Percentiles rank a stretch among this genome's conserved stretches.
phyloP scores from a whole-genome alignment of 345 rosid genomes.

The Syzygium grande region DNA sequence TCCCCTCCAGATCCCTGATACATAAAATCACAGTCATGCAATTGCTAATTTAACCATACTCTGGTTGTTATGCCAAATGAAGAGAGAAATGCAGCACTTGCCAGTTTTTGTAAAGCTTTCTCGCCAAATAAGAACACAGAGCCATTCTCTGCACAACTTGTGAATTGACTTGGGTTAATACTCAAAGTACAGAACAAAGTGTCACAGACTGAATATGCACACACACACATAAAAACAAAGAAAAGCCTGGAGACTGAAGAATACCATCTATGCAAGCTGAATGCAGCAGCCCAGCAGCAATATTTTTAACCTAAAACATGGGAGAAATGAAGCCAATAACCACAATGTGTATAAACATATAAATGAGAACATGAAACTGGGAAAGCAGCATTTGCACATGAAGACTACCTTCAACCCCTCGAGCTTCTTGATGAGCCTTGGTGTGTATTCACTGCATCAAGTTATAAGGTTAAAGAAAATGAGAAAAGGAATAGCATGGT shows the following conservation, averaged over 20 bases:
- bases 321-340: conserved; percentile 10
- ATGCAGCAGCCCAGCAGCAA: conserved; percentile 89
- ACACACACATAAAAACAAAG: not conserved
- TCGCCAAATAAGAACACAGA: conserved; percentile 79
- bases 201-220: not conserved
- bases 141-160: conserved; percentile 60
- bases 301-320: conserved; percentile 48
- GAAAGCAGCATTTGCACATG: not conserved
- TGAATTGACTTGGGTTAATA: conserved; percentile 3
- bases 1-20: conserved; percentile 46
- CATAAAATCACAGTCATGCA: not conserved
- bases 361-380: conserved; percentile 6
- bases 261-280: conserved; percentile 85
- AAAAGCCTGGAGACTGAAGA: conserved; percentile 1
- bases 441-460: conserved; percentile 81
- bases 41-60: not conserved
- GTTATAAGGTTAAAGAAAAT: not conserved
- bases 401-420: conserved; percentile 68
- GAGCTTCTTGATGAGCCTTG: conserved; percentile 84
- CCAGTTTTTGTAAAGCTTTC: conserved; percentile 40
- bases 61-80: not conserved
- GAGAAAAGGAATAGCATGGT: not conserved
- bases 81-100: conserved; percentile 6
- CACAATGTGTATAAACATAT: conserved; percentile 5
- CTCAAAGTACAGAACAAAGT: not conserved